A percentile compares a stretch with the other conserved stretches of the same genome.
Evolutionary conservation across 108 stramenopile species (phyloP).

Genomic region (Bacterosira constricta): DNA sequence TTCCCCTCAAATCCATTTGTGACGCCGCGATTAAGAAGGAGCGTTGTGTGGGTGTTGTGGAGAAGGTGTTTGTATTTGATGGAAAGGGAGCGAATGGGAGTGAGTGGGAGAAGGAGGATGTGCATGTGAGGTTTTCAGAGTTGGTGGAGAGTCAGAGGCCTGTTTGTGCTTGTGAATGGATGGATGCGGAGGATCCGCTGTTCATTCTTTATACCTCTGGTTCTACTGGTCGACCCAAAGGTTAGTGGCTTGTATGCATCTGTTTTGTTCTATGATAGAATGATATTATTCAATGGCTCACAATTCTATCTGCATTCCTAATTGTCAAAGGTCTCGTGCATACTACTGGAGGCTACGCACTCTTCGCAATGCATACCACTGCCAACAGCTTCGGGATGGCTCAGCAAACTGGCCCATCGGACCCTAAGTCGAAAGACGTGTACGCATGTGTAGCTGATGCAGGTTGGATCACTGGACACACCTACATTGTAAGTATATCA

Average conservation of each 20-base stretch:
- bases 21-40: slow-evolving; percentile 66
- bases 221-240: slow-evolving; percentile 96
- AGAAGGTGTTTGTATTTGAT: slow-evolving; percentile 61
- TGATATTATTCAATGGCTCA: not conserved
- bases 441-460: slow-evolving; percentile 97
- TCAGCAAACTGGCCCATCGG: slow-evolving; percentile 40
- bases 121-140: slow-evolving; percentile 62
- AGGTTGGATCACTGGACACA: slow-evolving; percentile 98
- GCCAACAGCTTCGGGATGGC: slow-evolving; percentile 79
- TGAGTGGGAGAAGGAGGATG: slow-evolving; percentile 37
- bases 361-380: slow-evolving; percentile 88
- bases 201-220: slow-evolving; percentile 99
- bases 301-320: not conserved
- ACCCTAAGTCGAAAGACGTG: slow-evolving; percentile 62
- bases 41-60: slow-evolving; percentile 48
- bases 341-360: slow-evolving; percentile 93
- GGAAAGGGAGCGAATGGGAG: slow-evolving; percentile 34
- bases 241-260: slow-evolving; percentile 14
- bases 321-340: slow-evolving; percentile 74
- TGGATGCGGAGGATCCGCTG: slow-evolving; percentile 92
- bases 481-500: slow-evolving; percentile 92
- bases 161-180: slow-evolving; percentile 78
- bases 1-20: slow-evolving; percentile 75
- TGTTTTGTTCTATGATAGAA: not conserved
- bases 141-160: slow-evolving; percentile 61